Evolutionary conservation across 768 basidiomycete genomes (phyloP), one percentile per base, ranked within the genome.

Genomic region (Hemileccinum rubropunctum): DNA sequence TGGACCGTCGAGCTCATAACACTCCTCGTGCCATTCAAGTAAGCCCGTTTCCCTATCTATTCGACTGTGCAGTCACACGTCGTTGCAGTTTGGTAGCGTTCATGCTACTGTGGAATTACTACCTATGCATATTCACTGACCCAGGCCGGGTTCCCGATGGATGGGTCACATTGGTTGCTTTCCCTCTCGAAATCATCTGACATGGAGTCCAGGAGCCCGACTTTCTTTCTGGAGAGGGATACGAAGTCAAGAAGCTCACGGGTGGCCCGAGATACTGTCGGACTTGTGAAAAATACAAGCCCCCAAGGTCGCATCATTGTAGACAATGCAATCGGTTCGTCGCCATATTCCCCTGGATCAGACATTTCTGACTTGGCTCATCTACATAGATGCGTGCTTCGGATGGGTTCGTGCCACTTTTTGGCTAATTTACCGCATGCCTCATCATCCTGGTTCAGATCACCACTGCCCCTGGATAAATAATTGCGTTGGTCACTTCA

Each of bases 391-490:
- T 93, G 89, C 68, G 78, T 95, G 32, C 79, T 97, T 47, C 84
- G 91, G 41, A 95, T 97, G 91, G 91, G 91, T 86, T 65, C 56
- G 80, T 58, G 23, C 34, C 30, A 27, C 4, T 14, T 33, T 47
- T 17, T 20, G 28, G 34, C 17, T 20, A 15, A 20, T 44, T 10
- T 43, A 36, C 13, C 32, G 12, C 35, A 42, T 36, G 45, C 47
- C 51, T 63, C 21, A 52, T 18, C 30, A 39, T 33, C 47, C 14
- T 20, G 10, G 17, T 52, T 30, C 52, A 91, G 91, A 93, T 65
- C 91, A 93, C 60, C 91, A 93, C 62, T 92, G 91, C 64, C 91
- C 91, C 7, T 95, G 91, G 92, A 82, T 93, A 28, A 86, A 92
- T 66, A 98, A 94, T 59, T 95, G 95, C 62, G 88, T 99, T 54